Base-by-base conservation (phyloP, 257 asterid species). In the Orobanche coerulescens region DNA sequence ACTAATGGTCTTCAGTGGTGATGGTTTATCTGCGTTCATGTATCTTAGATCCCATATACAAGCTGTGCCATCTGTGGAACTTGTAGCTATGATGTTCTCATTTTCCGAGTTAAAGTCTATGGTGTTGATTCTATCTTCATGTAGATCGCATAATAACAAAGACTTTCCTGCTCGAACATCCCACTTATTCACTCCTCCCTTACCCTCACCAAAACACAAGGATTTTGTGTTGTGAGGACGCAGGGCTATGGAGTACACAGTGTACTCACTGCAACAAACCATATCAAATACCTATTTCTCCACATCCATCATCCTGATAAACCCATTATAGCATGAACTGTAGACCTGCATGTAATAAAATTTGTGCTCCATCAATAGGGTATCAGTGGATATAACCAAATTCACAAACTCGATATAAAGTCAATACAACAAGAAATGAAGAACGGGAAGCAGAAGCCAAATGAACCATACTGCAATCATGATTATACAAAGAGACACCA, bases 41-140 rank as follows among this genome's bases (percentile, higher is more conserved):
- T 52, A 59, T 73, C 96, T 79, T 84, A 92, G 71, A 77, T 92
- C 98, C 98, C 98, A 88, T 64, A 92, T 79, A 75, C 94, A 81
- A 70, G 91, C 98, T 48, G 90, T 79, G 62, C 84, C 82, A 69
- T 88, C 95, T 15, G 87, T 75, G 46, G 95, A 86, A 66, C 98
- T 79, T 56, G 96, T 92, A 39, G 86, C 94, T 81, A 92, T 71
- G 62, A 76, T 52, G 25, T 82, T 79, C 70, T 66, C 78, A 69
- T 79, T 78, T 44, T 79, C 83, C 7, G 76, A 50, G 60, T 73
- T 84, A 37, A 92, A 92, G 68, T 92, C 89, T 77, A 88, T 74
- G 18, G 94, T 78, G 73, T 88, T 88, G 74, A 88, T 82, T 87
- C 87, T 79, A 24, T 62, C 53, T 19, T 69, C 82, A 70, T 92